phyloP scores from a whole-genome alignment of 108 stramenopile genomes.

The Nitzschia sp. region DNA sequence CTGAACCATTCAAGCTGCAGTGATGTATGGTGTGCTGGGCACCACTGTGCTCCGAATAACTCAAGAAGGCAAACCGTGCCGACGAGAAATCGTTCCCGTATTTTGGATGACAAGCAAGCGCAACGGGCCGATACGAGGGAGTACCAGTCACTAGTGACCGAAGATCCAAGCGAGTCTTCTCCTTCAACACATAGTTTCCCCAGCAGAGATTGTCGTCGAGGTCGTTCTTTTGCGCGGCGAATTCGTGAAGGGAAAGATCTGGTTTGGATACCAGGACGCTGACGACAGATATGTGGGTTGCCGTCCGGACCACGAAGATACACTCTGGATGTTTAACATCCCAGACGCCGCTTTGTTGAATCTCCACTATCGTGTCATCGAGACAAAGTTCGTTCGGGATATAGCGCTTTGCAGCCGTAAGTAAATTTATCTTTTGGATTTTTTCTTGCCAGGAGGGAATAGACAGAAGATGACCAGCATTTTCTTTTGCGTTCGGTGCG shows the following conservation, averaged over 20 bases:
- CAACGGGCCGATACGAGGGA: conserved; percentile 54
- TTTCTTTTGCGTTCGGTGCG: conserved; percentile 31
- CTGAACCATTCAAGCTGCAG: conserved; percentile 1
- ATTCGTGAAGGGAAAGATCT: background rate
- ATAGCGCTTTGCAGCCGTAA: background rate
- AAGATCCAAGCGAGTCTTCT: conserved; percentile 60
- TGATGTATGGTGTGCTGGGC: conserved; percentile 35
- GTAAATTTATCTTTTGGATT: background rate
- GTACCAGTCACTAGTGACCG: conserved; percentile 22
- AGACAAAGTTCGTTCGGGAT: conserved; percentile 44
- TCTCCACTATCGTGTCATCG: conserved; percentile 63
- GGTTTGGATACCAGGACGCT: conserved; percentile 3
- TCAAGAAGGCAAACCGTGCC: conserved; percentile 57
- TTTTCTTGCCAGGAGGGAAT: conserved; percentile 7
- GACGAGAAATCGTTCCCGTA: conserved; percentile 45
- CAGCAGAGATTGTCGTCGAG: conserved; percentile 24
- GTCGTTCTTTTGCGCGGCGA: background rate
- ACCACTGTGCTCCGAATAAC: conserved; percentile 6
- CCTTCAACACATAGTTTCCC: conserved; percentile 39
- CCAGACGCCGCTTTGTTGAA: conserved; percentile 53
- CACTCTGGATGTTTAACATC: conserved; percentile 16
- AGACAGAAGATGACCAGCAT: conserved; percentile 16
- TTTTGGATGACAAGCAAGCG: conserved; percentile 60
- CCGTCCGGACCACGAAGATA: conserved; percentile 43
- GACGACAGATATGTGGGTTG: conserved; percentile 47